Evolutionary conservation across 129 eudicot species (phyloP), one percentile per base, ranked within the genome.

Genomic region (Glebionis coronaria): DNA sequence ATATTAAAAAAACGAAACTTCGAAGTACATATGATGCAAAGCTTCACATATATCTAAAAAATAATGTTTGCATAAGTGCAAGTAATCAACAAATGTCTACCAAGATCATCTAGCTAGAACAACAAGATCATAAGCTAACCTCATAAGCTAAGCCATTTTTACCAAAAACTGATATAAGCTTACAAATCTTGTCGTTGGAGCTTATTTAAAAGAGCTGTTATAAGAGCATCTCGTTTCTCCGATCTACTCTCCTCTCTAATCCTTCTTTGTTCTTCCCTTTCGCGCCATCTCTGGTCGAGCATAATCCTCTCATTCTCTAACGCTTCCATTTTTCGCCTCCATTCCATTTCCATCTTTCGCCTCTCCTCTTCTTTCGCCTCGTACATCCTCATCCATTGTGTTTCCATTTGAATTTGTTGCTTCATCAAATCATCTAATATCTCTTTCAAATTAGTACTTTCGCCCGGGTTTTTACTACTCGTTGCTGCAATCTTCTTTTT

Each of bases 321-420:
- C 0, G 82, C 86, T 72, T 84, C 95, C 95, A 92, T 92, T 13
- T 69, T 86, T 28, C 75, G 91, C 47, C 96, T 78, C 96, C 96
- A 92, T 65, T 88, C 95, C 77, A 68, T 82, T 65, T 92, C 98
- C 72, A 59, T 84, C 38, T 52, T 54, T 56, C 82, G 75, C 69
- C 98, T 82, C 69, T 88, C 96, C 73, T 88, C 95, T 65, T 92
- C 95, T 61, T 80, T 80, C 4, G 80, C 82, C 76, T 92, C 96
- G 44, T 81, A 86, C 0, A 75, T 54, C 63, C 73, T 83, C 73
- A 82, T 59, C 98, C 96, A 92, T 35, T 78, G 79, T 75, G 31
- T 74, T 63, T 92, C 98, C 78, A 86, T 92, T 45, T 83, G 75
- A 78, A 73, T 65, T 56, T 92, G 96, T 53, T 88, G 88, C 78